phyloP scores from a whole-genome alignment of 2,329 filamentous ascomycete species.

The Didymella pomorum region DNA sequence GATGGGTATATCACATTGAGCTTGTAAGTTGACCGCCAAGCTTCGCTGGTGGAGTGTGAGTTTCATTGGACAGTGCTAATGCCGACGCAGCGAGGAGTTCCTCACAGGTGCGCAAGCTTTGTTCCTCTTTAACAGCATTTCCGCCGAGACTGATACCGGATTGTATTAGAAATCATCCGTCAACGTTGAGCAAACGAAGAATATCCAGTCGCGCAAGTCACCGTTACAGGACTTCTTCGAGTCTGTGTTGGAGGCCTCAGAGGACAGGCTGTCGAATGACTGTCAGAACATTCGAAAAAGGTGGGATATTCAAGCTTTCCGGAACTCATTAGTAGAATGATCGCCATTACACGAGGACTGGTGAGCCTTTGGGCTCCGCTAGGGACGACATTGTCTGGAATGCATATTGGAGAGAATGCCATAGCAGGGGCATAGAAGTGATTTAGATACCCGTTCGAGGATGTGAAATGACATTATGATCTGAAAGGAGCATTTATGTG shows the following conservation, averaged over 20 bases:
- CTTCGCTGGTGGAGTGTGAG: no score
- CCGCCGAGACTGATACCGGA: conserved; percentile 59
- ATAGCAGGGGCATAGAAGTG: background rate
- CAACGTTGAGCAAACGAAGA: conserved; percentile 39
- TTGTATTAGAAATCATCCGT: conserved; percentile 58
- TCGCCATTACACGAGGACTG: background rate
- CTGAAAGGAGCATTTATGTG: background rate
- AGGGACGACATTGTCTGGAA: background rate
- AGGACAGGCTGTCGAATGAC: background rate
- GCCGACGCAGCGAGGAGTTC: conserved; percentile 57
- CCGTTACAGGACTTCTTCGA: conserved; percentile 3
- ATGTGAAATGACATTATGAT: background rate
- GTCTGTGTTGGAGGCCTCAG: conserved; percentile 1
- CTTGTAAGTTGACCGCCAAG: conserved; percentile 56
- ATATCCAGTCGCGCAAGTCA: no score
- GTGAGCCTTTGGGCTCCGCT: background rate
- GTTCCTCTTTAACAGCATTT: conserved; percentile 63
- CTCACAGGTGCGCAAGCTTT: conserved; percentile 64
- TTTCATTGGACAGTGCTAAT: background rate
- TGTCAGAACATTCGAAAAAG: background rate
- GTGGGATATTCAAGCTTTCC: background rate
- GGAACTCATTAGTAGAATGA: background rate
- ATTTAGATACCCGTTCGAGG: conserved; percentile 15
- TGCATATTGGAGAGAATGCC: no score
- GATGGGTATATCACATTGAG: conserved; percentile 78